Base-by-base conservation (phyloP, 345 rosid species). In the Citrus sinensis region DNA sequence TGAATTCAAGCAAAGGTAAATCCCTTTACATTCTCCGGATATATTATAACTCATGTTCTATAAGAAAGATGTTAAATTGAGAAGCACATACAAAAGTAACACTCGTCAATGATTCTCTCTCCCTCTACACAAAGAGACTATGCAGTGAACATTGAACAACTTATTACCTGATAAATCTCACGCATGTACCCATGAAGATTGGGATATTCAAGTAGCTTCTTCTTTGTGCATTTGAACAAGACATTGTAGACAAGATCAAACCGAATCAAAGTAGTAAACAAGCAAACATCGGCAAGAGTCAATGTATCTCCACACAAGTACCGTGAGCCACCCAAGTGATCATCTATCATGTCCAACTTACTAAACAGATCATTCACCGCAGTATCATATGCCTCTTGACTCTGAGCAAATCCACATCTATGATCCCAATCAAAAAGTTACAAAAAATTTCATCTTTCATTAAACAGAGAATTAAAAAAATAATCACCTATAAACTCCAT, bases 321-420 rank as follows among this genome's bases (percentile, higher is more conserved):
- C 40, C 92, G 78, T 0, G 92, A 88, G 71, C 78, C 49, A 65
- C 81, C 81, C 74, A 93, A 81, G 68, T 89, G 96, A 71, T 84
- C 82, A 4, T 92, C 97, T 42, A 92, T 79, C 80, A 17, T 86
- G 39, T 93, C 93, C 81, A 95, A 79, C 27, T 92, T 84, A 56
- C 79, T 75, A 37, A 93, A 95, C 56, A 93, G 37, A 75, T 81
- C 93, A 79, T 58, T 81, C 82, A 89, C 97, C 14, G 97, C 94
- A 67, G 35, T 37, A 70, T 95, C 94, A 80, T 93, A 93, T 0
- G 96, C 97, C 69, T 88, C 94, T 77, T 91, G 97, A 79, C 91
- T 92, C 82, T 95, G 96, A 42, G 96, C 96, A 89, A 93, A 93
- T 7, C 97, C 99, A 62, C 96, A 90, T 81, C 98, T 93, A 82